A percentile compares a stretch with the other conserved stretches of the same genome.
phyloP scores from a whole-genome alignment of 1,284 basidiomycete genomes.

The Heterobasidion parviporum region DNA sequence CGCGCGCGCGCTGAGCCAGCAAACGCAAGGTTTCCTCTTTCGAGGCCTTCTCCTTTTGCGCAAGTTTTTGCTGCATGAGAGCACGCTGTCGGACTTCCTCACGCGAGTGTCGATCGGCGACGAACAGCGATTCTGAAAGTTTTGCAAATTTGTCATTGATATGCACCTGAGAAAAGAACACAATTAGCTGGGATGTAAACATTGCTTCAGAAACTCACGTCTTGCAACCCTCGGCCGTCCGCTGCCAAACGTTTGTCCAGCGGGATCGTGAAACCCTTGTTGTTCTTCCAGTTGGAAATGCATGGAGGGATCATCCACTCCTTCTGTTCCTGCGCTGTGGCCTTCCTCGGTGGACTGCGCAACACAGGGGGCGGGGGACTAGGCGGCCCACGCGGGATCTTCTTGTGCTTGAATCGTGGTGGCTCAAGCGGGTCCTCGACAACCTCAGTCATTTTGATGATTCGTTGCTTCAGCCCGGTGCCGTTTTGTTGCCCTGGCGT shows the following conservation, averaged over 20 bases:
- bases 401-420: slow-evolving; percentile 96
- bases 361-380: slow-evolving; percentile 97
- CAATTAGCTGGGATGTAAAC: neutral
- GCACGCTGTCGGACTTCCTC: slow-evolving; percentile 96
- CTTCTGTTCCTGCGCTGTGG: slow-evolving; percentile 95
- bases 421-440: slow-evolving; percentile 98
- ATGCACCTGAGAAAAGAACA: slow-evolving; percentile 53
- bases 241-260: slow-evolving; percentile 97
- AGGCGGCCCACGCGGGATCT: slow-evolving; percentile 92
- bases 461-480: slow-evolving; percentile 80
- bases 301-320: slow-evolving; percentile 99
- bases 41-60: slow-evolving; percentile 94
- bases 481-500: slow-evolving; percentile 82
- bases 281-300: slow-evolving; percentile 99
- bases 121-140: slow-evolving; percentile 92
- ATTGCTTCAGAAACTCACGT: slow-evolving; percentile 51
- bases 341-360: slow-evolving; percentile 91
- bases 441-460: slow-evolving; percentile 98
- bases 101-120: slow-evolving; percentile 96
- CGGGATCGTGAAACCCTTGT: slow-evolving; percentile 99
- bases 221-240: slow-evolving; percentile 94
- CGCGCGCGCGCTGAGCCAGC: slow-evolving; percentile 90
- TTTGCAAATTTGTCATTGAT: slow-evolving; percentile 99
- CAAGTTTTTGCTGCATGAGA: slow-evolving; percentile 97
- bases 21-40: slow-evolving; percentile 95